Evolutionary conservation across 495 filamentous ascomycete species (phyloP).

Genomic region (Penicillium samsonianum): DNA sequence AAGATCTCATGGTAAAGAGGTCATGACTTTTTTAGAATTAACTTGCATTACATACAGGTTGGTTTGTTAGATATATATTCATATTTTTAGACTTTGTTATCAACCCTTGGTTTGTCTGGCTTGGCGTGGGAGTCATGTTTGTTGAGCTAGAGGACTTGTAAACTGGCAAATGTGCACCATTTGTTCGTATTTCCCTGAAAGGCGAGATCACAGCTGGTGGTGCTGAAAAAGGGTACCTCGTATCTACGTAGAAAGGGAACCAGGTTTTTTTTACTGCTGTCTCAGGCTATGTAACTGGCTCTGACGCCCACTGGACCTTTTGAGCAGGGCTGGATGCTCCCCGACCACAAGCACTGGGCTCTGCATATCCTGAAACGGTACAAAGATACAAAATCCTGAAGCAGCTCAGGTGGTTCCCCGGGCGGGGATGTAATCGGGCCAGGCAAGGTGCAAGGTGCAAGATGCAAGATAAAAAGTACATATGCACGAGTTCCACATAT

Average conservation of each 20-base stretch:
- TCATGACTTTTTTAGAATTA: slow-evolving; percentile 6
- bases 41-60: slow-evolving; percentile 3
- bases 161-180: background rate
- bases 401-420: slow-evolving; percentile 1
- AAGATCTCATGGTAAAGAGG: background rate
- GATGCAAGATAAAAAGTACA: background rate
- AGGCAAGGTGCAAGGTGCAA: slow-evolving; percentile 11
- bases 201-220: background rate
- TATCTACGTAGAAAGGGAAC: background rate
- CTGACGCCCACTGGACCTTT: background rate
- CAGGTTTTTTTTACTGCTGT: background rate
- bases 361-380: slow-evolving; percentile 1
- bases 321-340: background rate
- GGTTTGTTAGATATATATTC: background rate
- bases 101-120: background rate
- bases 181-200: background rate
- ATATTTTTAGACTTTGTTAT: background rate
- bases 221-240: background rate
- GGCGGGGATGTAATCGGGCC: background rate
- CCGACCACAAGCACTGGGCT: background rate
- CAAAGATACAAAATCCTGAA: background rate
- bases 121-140: background rate
- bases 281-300: too few species aligned
- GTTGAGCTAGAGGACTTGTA: background rate
- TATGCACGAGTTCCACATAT: background rate